Base-by-base conservation (phyloP, 2,329 filamentous ascomycete species). In the Cordyceps javanica region DNA sequence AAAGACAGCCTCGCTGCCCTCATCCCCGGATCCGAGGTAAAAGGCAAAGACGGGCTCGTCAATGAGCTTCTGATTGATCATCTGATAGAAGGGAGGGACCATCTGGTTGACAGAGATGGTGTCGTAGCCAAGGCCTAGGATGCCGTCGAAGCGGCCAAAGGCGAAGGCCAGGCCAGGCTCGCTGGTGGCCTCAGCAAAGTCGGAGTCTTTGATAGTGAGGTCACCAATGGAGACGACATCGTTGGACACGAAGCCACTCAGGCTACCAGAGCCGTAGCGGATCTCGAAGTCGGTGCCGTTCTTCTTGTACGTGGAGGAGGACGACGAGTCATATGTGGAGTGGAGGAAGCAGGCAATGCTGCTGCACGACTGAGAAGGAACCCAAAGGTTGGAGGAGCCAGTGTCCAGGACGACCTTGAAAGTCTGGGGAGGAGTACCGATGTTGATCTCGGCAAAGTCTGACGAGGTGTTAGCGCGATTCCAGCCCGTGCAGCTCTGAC, bases 351-450 rank as follows among this genome's bases (percentile, higher is more conserved):
- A 99, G 63, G 94, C 95, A 70, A 99, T 99, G 70, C 92, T 97
- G 70, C 83, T 87, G 75, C 95, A 99, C 70, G 91, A 82, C 58
- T 84, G 80, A 25, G 92, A 96, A 39, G 95, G 95, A 60, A 99
- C 92, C 95, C 95, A 99, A 62, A 99, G 84, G 81, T 99, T 99
- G 73, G 94, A 97, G 82, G 91, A 97, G 68, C 94, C 94, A 28
- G 94, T 99, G 75, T 99, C 94, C 63, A 99, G 88, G 63, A 99
- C 89, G 65, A 99, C 95, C 84, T 99, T 99, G 86, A 99, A 99
- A 66, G 78, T 82, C 79, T 99, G 94, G 34, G 94, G 87, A 64
- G 94, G 94, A 50, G 87, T 93, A 63, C 94, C 94, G 72, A 99
- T 85, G 66, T 85, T 83, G 73, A 99, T 97, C 75, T 97, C 91